A percentile compares a stretch with the other conserved stretches of the same genome.
phyloP scores from a whole-genome alignment of 169 alveolate species.

The Perkinsus olseni region DNA sequence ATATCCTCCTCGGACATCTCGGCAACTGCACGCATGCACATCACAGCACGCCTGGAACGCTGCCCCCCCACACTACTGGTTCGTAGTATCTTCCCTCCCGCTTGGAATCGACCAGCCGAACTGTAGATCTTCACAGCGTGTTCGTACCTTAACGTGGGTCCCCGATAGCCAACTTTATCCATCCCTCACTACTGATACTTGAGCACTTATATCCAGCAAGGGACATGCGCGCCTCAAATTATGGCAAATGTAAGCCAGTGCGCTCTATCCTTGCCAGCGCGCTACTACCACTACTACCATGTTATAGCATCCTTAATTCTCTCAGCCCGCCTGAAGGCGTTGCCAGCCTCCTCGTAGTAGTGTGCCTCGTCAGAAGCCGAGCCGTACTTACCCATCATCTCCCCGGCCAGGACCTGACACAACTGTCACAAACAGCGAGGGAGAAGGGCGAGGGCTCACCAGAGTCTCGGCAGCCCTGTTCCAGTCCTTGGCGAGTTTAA shows the following conservation, averaged over 20 bases:
- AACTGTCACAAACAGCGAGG: neutral
- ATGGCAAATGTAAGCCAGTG: too few relatives aligned
- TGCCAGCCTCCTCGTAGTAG: neutral
- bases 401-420: neutral
- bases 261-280: neutral
- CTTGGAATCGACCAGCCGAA: slow-evolving; percentile 2
- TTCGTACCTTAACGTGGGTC: neutral
- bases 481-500: slow-evolving; percentile 7
- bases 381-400: neutral
- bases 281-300: neutral
- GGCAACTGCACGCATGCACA: neutral
- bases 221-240: too few relatives aligned
- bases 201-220: too few relatives aligned
- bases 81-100: slow-evolving; percentile 4
- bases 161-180: too few relatives aligned
- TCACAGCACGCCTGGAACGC: neutral
- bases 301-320: neutral
- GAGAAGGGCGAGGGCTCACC: neutral
- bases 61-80: neutral
- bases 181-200: too few relatives aligned
- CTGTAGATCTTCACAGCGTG: neutral
- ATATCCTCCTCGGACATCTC: neutral
- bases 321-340: neutral
- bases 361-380: neutral
- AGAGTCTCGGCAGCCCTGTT: neutral